Percentiles rank a stretch among this genome's conserved stretches.
Conservation (phyloP, 2,329 filamentous ascomycete species). For the Pochonia chlamydosporia region DNA sequence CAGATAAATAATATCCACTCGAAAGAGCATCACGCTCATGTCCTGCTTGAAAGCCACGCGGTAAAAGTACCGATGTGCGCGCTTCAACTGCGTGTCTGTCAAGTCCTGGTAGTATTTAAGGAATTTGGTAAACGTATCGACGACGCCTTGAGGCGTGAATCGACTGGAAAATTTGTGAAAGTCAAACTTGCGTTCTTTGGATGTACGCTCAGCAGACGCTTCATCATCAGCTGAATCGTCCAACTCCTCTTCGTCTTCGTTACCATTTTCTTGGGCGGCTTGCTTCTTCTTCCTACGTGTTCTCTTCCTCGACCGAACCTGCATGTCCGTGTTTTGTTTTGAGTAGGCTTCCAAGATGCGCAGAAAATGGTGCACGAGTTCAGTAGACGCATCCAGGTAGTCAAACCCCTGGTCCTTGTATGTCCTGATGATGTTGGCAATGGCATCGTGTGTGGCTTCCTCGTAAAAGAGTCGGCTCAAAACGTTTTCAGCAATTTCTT, state of each 20-base stretch:
- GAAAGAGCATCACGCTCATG: constrained; percentile 79
- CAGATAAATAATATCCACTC: constrained; percentile 83
- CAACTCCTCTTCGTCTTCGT: constrained; percentile 50
- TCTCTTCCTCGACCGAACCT: constrained; percentile 76
- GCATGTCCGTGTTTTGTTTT: constrained; percentile 90
- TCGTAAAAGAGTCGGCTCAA: constrained; percentile 98
- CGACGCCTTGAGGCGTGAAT: constrained; percentile 77
- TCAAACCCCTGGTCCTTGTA: constrained; percentile 94
- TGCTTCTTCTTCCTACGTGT: constrained; percentile 66
- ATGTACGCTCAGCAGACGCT: constrained; percentile 61
- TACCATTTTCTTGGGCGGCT: constrained; percentile 35
- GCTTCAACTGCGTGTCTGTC: constrained; percentile 73
- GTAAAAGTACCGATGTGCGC: constrained; percentile 90
- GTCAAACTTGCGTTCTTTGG: constrained; percentile 87
- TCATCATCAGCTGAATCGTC: constrained; percentile 70
- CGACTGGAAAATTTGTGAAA: constrained; percentile 77
- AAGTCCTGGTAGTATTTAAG: constrained; percentile 77
- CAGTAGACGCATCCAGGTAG: constrained; percentile 87
- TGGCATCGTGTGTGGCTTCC: constrained; percentile 83
- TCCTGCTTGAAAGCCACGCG: constrained; percentile 93
- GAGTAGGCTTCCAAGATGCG: constrained; percentile 89
- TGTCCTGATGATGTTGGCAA: constrained; percentile 72
- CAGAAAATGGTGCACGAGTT: constrained; percentile 85
- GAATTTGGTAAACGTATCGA: constrained; percentile 84
- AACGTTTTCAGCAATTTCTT: constrained; percentile 97